These are phyloP conservation scores for Fusarium foetens DNA, from an alignment of 2,329 filamentous ascomycete genomes.

Conservation along the genomic window DNA sequence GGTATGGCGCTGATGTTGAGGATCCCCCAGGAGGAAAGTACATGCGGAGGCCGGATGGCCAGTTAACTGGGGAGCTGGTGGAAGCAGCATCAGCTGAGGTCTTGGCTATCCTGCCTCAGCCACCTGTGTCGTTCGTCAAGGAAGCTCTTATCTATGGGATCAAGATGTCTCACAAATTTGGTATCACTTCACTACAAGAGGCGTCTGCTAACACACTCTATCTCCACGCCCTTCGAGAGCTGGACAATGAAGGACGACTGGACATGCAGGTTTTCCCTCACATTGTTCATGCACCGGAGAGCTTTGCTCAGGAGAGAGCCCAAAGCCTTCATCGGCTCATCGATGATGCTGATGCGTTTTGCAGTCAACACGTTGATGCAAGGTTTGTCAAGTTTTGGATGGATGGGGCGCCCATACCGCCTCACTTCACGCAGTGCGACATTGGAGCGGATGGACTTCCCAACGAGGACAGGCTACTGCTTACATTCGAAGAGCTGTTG, in stretches of 20 bases:
- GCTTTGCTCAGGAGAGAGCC: background rate
- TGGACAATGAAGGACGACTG: background rate
- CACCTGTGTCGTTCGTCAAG: background rate
- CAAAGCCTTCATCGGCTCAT: background rate
- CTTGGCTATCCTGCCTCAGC: background rate
- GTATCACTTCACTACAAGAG: background rate
- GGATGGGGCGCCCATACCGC: background rate
- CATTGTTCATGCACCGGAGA: background rate
- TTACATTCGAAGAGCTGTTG: background rate
- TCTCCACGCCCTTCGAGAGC: background rate
- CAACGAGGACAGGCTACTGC: background rate
- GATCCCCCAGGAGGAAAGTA: background rate
- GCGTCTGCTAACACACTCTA: background rate
- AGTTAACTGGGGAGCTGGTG: background rate
- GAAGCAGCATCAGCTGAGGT: background rate
- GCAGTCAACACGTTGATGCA: background rate
- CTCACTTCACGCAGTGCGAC: background rate
- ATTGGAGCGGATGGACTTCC: background rate
- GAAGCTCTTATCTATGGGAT: background rate
- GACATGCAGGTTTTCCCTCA: background rate
- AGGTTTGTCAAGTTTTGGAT: background rate
- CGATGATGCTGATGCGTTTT: background rate
- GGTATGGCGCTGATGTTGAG: background rate
- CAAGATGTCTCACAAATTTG: background rate
- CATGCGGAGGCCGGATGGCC: background rate